These are phyloP conservation scores for Tillandsia leiboldiana DNA, from an alignment of 176 grass and related monocot genomes.

Conservation along the genomic window DNA sequence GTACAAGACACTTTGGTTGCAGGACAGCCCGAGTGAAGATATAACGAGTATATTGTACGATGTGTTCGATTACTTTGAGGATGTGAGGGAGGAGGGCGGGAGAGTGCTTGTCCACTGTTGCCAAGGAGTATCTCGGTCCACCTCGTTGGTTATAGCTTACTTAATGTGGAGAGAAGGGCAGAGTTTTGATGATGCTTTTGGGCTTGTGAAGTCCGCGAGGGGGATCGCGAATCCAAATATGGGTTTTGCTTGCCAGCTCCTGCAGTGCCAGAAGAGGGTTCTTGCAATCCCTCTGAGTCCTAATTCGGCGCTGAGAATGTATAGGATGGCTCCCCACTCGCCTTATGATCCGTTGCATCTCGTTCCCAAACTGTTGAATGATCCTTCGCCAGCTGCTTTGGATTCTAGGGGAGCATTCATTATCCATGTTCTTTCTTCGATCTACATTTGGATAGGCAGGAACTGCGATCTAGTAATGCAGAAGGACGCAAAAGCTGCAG, in stretches of 20 bases:
- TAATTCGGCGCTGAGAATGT: slow-evolving; percentile 85
- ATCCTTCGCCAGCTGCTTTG: slow-evolving; percentile 50
- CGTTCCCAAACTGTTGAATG: slow-evolving; percentile 92
- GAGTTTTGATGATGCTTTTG: slow-evolving; percentile 88
- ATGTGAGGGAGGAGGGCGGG: slow-evolving; percentile 72
- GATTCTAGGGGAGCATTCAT: slow-evolving; percentile 96
- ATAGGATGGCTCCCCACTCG: slow-evolving; percentile 85
- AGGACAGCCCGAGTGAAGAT: slow-evolving; percentile 97
- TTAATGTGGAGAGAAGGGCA: slow-evolving; percentile 98
- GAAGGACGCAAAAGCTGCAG: slow-evolving; percentile 77
- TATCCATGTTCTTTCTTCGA: slow-evolving; percentile 70
- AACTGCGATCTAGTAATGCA: slow-evolving; percentile 74
- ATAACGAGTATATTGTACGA: slow-evolving; percentile 98
- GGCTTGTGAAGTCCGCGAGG: slow-evolving; percentile 84
- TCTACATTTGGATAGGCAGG: slow-evolving; percentile 88
- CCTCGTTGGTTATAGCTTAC: slow-evolving; percentile 89
- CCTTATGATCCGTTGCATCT: slow-evolving; percentile 79
- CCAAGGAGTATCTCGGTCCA: slow-evolving; percentile 88
- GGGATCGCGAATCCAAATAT: slow-evolving; percentile 96
- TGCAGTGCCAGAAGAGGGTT: slow-evolving; percentile 97
- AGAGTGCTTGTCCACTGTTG: slow-evolving; percentile 95
- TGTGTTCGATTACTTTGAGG: slow-evolving; percentile 99
- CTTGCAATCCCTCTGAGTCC: slow-evolving; percentile 81
- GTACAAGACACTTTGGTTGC: slow-evolving; percentile 94
- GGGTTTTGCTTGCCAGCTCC: slow-evolving; percentile 94